phyloP scores from a whole-genome alignment of 2,329 filamentous ascomycete genomes.

The Phialophora tarda region DNA sequence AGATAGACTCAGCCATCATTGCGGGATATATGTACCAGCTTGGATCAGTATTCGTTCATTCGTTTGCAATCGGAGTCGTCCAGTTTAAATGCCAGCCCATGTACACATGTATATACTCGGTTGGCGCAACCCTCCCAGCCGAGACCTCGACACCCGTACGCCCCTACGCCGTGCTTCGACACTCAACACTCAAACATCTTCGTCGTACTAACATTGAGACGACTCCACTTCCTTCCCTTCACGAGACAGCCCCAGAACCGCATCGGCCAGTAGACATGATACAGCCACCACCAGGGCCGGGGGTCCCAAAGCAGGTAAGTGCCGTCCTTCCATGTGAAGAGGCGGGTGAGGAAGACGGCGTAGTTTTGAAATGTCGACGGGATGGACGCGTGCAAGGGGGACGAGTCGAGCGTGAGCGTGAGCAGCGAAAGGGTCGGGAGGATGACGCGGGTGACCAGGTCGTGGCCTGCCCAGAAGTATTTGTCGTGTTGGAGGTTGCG shows the following conservation, averaged over 20 bases:
- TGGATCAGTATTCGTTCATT: neutral
- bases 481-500: constrained; percentile 31
- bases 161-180: no score
- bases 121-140: no score
- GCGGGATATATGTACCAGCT: neutral
- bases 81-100: no score
- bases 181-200: constrained; percentile 63
- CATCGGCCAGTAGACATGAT: constrained; percentile 60
- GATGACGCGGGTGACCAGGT: constrained; percentile 61
- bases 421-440: constrained; percentile 52
- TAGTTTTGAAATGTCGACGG: constrained; percentile 20
- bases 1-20: neutral
- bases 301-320: constrained; percentile 58
- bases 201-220: constrained; percentile 70
- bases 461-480: constrained; percentile 72
- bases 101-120: no score
- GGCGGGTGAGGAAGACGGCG: constrained; percentile 48
- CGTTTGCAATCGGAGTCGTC: no score
- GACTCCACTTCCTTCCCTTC: constrained; percentile 62
- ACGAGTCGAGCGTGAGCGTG: constrained; percentile 38
- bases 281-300: constrained; percentile 57
- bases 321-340: constrained; percentile 57
- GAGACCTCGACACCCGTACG: no score
- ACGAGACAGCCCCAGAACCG: constrained; percentile 55
- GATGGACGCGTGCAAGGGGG: neutral